Base-by-base conservation (phyloP, 2,329 filamentous ascomycete species). In the Clonostachys chloroleuca region DNA sequence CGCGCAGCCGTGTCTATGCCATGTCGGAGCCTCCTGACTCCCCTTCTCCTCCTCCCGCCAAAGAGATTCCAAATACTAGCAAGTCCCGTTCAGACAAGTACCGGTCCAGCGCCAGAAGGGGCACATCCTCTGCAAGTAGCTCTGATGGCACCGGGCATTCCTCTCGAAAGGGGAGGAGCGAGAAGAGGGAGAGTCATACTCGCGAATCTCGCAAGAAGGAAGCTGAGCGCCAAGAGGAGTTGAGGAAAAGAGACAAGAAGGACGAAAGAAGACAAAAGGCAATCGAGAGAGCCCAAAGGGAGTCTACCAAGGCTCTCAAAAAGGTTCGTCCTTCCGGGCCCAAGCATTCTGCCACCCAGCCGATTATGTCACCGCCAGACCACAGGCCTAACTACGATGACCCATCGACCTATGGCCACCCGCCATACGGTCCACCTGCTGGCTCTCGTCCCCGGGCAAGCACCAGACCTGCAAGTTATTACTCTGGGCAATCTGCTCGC, bases 41-140 rank as follows among this genome's bases (percentile, higher is more conserved):
- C 52, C 24, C 24, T 10, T 30, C 24, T 30, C 24, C 24, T 30
- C 24, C 24, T 30, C 71, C 73, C 10, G 59, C 56, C 44, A 78
- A 74, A 52, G 70, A 78, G 55, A 69, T 68, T 34, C 70, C 78
- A 56, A 81, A 80, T 58, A 78, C 72, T 17, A 62, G 75, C 52
- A 75, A 70, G 57, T 65, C 72, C 40, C 70, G 74, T 51, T 70
- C 57, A 47, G 60, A 57, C 50, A 57, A 59, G 36, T 39, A 39
- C 36, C 14, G 36, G 17, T 52, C 58, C 14, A 47, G 58, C 18
- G 61, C 52, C 62, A 47, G 62, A 45, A 68, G 65, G 50, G 60
- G 63, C 42, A 65, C 65, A 40, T 66, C 70, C 13, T 65, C 68
- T 37, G 66, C 68, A 24, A 63, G 56, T 51, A 72, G 74, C 54